Base-by-base conservation (phyloP, 306 rosid genomes). In the Oemleria cerasiformis region DNA sequence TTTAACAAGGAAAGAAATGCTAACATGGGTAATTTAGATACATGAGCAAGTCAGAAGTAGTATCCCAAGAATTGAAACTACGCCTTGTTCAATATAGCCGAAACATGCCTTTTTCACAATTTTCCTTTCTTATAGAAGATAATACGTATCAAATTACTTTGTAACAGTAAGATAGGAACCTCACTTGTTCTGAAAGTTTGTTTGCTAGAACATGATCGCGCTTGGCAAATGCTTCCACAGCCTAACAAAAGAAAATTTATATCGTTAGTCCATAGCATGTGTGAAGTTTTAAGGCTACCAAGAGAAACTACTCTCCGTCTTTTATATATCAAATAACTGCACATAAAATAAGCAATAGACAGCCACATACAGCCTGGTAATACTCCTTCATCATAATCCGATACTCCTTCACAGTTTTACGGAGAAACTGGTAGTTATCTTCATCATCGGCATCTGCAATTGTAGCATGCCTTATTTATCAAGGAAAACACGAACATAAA, bases 371-470 rank as follows among this genome's bases (percentile, higher is more conserved):
- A 34, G 92, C 92, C 83, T 66, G 82, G 79, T 83, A 85, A 77
- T 91, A 91, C 73, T 89, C 97, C 64, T 68, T 89, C 96, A 72
- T 87, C 45, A 86, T 65, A 43, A 16, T 79, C 56, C 91, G 82
- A 72, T 87, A 74, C 80, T 94, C 95, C 91, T 81, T 91, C 72
- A 86, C 90, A 72, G 90, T 90, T 82, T 21, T 85, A 36, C 96
- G 95, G 71, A 84, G 85, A 71, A 49, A 65, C 77, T 86, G 88
- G 70, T 82, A 94, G 14, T 70, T 79, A 49, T 80, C 88, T 61
- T 89, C 97, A 10, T 94, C 85, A 50, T 84, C 89, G 4, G 79
- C 77, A 80, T 74, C 98, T 88, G 78, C 77, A 68, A 76, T 70
- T 79, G 13, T 7, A 63, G 25, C 17, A 73, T 48, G 23, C 65